Base-by-base conservation (phyloP, 2,329 filamentous ascomycete genomes). In the Ilyonectria mors-panacis region DNA sequence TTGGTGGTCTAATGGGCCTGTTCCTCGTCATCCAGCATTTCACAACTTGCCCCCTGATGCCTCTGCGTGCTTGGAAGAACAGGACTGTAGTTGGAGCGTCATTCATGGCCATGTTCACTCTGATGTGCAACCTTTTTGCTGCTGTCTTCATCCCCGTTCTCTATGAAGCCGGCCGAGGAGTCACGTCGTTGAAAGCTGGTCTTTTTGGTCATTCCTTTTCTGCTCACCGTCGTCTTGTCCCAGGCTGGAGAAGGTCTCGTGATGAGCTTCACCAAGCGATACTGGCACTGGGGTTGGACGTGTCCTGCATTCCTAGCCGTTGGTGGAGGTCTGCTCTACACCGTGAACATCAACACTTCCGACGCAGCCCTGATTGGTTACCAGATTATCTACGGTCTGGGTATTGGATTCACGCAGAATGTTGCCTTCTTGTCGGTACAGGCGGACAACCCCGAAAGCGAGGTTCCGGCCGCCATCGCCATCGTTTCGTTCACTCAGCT, bases 21-120 rank as follows among this genome's bases (percentile, higher is more conserved):
- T 59, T 59, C 10, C n/a, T 51, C 30, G 21, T 42, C 12, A 59
- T 59, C 12, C 44, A 59, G 19, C 33, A 59, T 30, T 42, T 30
- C 10, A 26, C 57, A 17, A 12, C 57, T 6, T 59, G 45, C 44
- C 57, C 45, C 9, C 37, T 59, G n/a, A 59, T 59, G 44, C 57
- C 44, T 12, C 21, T 59, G 7, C 3, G 44, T 1, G 45, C 45
- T 39, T 59, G 45, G 57, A 59, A 26, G 21, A 59, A 59, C 33
- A 50, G 45, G 9, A 59, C 57, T 6, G 57, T 59, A 15, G 45
- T 59, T 17, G 57, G 19, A 4, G 57, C 45, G 1, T 33, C 57
- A 15, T 42, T 59, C n/a, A 59, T 59, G 57, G 47, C 57, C 57
- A 51, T 59, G 45, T 51, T 59, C 37, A 51, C 57, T 4, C 45